Evolutionary conservation across 2,329 filamentous ascomycete species (phyloP), one percentile per base, ranked within the genome.

Genomic region (Sporothrix pallida): DNA sequence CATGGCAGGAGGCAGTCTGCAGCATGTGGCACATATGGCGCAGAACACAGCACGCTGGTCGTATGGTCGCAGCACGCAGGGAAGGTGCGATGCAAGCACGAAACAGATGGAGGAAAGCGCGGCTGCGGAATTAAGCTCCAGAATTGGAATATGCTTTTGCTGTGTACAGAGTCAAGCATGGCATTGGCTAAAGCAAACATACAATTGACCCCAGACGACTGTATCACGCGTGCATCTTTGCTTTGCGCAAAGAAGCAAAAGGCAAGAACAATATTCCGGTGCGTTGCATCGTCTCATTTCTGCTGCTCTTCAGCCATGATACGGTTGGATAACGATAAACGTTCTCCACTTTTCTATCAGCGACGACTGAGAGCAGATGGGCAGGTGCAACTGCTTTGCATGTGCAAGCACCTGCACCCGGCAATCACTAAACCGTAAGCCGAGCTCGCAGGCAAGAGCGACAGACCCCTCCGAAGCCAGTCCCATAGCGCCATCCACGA

Each of bases 361-460:
- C 60, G 44, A 20, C n/a, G 46, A n/a, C 15, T 26, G 37, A 10
- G 26, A 62, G 58, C 4, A 62, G 9, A 65, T n/a, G 13, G 12
- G 54, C 23, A 15, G 23, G 54, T 58, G 23, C 23, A 20, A 12
- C 8, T 42, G 8, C 44, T 70, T 58, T 68, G 65, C 72, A 73
- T 54, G 56, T 73, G 72, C 65, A 23, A 63, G 10, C 20, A 26
- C n/a, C 23, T 70, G 72, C 46, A 15, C 50, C 72, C 72, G 72
- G 72, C 23, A 71, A 23, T 23, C 58, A 71, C 68, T 73, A 73
- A 71, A 50, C 72, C 72, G 72, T 71, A 58, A 67, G 72, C 72
- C 72, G 72, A 73, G 68, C 72, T 67, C 26, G 56, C 13, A 42
- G 65, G 67, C 46, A 50, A 44, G 46, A 68, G 56, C 60, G 56